These are phyloP conservation scores for Alternaria ventricosa DNA, from an alignment of 2,329 filamentous ascomycete species.

Conservation along the genomic window DNA sequence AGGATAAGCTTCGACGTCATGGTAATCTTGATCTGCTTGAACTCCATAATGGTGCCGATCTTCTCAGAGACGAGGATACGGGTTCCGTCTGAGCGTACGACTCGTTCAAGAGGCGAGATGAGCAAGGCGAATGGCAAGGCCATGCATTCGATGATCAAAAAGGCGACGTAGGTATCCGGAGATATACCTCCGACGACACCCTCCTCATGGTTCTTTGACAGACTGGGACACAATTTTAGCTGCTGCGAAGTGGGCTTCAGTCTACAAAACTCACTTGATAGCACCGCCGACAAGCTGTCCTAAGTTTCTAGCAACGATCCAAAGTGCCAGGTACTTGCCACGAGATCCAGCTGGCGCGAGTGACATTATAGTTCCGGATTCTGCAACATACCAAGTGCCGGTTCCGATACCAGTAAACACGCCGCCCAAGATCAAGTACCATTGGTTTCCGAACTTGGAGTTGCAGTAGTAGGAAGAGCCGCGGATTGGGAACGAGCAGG, in stretches of 20 bases:
- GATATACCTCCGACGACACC: slow-evolving; percentile 48
- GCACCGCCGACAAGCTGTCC: slow-evolving; percentile 57
- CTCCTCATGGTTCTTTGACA: slow-evolving; percentile 38
- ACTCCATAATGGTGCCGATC: slow-evolving; percentile 49
- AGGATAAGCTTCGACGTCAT: slow-evolving; percentile 49
- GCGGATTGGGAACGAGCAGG: slow-evolving; percentile 53
- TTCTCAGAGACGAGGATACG: slow-evolving; percentile 52
- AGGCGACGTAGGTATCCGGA: slow-evolving; percentile 56
- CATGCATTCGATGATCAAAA: slow-evolving; percentile 56
- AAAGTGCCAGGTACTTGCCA: slow-evolving; percentile 57
- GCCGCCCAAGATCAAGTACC: slow-evolving; percentile 47
- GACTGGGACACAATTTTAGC: slow-evolving; percentile 7
- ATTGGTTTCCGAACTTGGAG: slow-evolving; percentile 58
- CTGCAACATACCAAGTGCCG: slow-evolving; percentile 59
- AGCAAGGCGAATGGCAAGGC: slow-evolving; percentile 56
- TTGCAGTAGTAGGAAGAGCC: slow-evolving; percentile 59
- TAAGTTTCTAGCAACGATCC: slow-evolving; percentile 57
- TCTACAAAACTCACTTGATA: slow-evolving; percentile 39
- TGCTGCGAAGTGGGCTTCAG: no score
- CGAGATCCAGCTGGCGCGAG: slow-evolving; percentile 55
- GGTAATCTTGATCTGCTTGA: slow-evolving; percentile 50
- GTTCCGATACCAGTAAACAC: slow-evolving; percentile 36
- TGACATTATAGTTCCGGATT: slow-evolving; percentile 58
- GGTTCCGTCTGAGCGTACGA: slow-evolving; percentile 56
- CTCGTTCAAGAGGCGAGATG: slow-evolving; percentile 55